Conservation (phyloP, 1,284 basidiomycete genomes). For the Irpex sp. region DNA sequence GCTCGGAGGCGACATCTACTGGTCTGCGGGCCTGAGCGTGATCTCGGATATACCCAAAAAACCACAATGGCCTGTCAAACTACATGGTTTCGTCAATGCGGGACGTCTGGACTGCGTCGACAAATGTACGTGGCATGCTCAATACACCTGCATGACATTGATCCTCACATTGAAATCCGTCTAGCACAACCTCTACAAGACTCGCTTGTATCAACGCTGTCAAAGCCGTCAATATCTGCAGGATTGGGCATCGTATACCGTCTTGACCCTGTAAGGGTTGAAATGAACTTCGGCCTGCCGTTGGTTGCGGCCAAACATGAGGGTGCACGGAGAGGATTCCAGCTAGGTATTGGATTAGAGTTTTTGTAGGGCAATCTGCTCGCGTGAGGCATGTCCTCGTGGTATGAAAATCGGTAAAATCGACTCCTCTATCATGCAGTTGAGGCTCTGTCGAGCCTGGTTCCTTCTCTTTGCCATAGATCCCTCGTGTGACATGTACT, state of each 20-base stretch:
- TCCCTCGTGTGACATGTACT: no score
- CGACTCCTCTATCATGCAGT: no score
- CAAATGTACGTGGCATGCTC: constrained; percentile 11
- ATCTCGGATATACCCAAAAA: constrained; percentile 79
- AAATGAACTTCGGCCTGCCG: constrained; percentile 92
- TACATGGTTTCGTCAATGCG: constrained; percentile 44
- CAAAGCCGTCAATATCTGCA: constrained; percentile 68
- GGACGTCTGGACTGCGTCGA: constrained; percentile 16
- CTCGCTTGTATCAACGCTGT: constrained; percentile 34
- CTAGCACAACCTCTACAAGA: constrained; percentile 38
- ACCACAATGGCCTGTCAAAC: constrained; percentile 86
- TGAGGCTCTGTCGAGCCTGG: no score
- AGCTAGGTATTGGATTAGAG: constrained; percentile 91
- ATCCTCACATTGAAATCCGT: not conserved
- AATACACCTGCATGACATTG: not conserved
- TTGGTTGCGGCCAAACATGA: constrained; percentile 79
- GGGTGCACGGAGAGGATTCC: constrained; percentile 76
- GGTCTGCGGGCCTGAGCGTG: constrained; percentile 80
- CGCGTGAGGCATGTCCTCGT: not conserved
- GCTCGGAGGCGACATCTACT: constrained; percentile 87
- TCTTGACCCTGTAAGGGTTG: constrained; percentile 81
- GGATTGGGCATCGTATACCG: constrained; percentile 92
- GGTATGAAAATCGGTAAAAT: not conserved
- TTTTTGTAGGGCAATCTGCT: constrained; percentile 51
- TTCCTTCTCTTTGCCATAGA: no score